Evolutionary conservation across 75 land plant genomes (phyloP).

Genomic region (Sequoiadendron giganteum): DNA sequence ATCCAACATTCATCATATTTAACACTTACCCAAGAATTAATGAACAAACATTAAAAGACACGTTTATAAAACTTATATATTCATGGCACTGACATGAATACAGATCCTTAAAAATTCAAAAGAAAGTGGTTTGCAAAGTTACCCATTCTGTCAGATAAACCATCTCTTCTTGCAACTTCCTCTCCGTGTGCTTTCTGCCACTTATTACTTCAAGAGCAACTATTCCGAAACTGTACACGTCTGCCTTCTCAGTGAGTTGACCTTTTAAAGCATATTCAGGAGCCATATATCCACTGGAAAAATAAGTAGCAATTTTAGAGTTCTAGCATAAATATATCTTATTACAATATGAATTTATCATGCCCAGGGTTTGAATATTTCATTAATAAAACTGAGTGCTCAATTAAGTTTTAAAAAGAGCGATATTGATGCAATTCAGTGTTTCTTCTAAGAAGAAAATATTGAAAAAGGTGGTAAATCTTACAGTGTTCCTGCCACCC

Average conservation of each 20-base stretch:
- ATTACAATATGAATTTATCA: neutral
- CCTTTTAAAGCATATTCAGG: conserved; percentile 48
- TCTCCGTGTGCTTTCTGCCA: conserved; percentile 4
- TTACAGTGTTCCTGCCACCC: conserved; percentile 48
- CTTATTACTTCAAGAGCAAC: conserved; percentile 31
- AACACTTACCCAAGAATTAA: neutral
- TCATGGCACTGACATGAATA: neutral
- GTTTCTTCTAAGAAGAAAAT: neutral
- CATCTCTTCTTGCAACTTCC: neutral
- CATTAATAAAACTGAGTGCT: neutral
- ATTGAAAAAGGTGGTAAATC: neutral
- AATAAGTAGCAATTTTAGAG: neutral
- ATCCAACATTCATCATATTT: no score
- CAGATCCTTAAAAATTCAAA: neutral
- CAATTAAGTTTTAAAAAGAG: neutral
- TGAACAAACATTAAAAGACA: neutral
- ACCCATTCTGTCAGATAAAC: conserved; percentile 10
- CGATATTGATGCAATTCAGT: neutral
- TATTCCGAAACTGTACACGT: conserved; percentile 47
- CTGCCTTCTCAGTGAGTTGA: conserved; percentile 40
- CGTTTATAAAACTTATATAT: neutral
- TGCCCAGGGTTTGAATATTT: neutral
- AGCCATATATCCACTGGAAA: conserved; percentile 38
- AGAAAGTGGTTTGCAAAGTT: neutral
- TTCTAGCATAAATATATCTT: neutral